A percentile compares a stretch with the other conserved stretches of the same genome.
Conservation (phyloP, 1,284 basidiomycete genomes). For the Farysia itapuensis region DNA sequence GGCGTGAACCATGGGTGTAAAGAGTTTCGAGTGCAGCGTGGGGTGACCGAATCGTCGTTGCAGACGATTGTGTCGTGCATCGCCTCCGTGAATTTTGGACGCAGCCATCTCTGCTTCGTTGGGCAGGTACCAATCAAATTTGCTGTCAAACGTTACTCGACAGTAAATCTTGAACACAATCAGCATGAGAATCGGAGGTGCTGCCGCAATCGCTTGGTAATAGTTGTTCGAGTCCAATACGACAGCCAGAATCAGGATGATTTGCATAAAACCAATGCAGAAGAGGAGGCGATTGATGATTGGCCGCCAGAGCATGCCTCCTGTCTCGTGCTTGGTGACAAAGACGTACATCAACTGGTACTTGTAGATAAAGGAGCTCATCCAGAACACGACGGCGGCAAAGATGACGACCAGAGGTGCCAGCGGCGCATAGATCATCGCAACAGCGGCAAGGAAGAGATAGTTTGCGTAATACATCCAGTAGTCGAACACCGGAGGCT, state of each 20-base stretch:
- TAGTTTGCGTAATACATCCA: slow-evolving; percentile 72
- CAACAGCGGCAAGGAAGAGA: slow-evolving; percentile 54
- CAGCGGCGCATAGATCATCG: slow-evolving; percentile 52
- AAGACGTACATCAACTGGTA: slow-evolving; percentile 60
- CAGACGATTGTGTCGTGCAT: slow-evolving; percentile 49
- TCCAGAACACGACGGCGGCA: slow-evolving; percentile 46
- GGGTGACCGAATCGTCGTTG: slow-evolving; percentile 58
- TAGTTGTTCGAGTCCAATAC: slow-evolving; percentile 40
- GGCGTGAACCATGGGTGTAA: slow-evolving; percentile 54
- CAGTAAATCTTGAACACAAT: slow-evolving; percentile 55
- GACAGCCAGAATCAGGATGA: slow-evolving; percentile 50
- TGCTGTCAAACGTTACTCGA: slow-evolving; percentile 42
- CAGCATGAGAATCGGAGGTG: slow-evolving; percentile 52
- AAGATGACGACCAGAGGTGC: slow-evolving; percentile 53
- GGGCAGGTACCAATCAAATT: slow-evolving; percentile 57
- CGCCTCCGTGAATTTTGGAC: slow-evolving; percentile 41
- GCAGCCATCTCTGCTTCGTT: slow-evolving; percentile 45
- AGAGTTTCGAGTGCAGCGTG: slow-evolving; percentile 50
- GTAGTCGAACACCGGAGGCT: slow-evolving; percentile 89
- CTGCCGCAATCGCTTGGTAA: slow-evolving; percentile 44
- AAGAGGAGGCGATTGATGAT: slow-evolving; percentile 55
- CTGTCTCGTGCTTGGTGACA: slow-evolving; percentile 57
- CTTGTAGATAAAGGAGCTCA: slow-evolving; percentile 54
- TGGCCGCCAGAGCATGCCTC: slow-evolving; percentile 57
- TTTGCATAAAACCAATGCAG: slow-evolving; percentile 57